Conservation (phyloP, 805 yeast species). For the Clavispora phyllophila region DNA sequence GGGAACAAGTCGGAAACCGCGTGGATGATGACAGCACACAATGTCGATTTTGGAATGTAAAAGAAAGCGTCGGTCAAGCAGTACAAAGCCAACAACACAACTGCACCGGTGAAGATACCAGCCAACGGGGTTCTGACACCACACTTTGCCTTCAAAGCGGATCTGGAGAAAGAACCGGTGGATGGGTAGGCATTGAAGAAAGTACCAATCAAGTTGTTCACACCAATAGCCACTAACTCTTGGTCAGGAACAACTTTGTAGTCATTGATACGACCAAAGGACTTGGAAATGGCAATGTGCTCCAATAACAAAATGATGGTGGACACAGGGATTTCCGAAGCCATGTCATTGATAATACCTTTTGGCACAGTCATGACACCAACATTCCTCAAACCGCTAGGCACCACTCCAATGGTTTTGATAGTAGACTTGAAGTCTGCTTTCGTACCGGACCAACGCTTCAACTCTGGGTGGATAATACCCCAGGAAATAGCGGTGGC, state of each 20-base stretch:
- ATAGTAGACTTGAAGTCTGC: conserved; percentile 42
- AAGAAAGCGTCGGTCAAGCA: conserved; percentile 78
- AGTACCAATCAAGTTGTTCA: conserved; percentile 83
- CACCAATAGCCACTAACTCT: conserved; percentile 91
- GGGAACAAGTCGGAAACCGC: conserved; percentile 86
- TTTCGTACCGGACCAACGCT: conserved; percentile 25
- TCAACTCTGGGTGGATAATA: conserved; percentile 47
- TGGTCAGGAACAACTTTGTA: conserved; percentile 90
- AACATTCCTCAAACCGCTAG: conserved; percentile 73
- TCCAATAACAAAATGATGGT: conserved; percentile 77
- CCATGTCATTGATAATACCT: conserved; percentile 56
- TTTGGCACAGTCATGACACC: conserved; percentile 66
- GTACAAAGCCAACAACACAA: conserved; percentile 82
- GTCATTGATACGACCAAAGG: conserved; percentile 89
- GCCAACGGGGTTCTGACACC: conserved; percentile 94
- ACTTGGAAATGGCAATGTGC: conserved; percentile 89
- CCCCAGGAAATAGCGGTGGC: conserved; percentile 83
- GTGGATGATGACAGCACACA: conserved; percentile 85
- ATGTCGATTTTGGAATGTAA: conserved; percentile 85
- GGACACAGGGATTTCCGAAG: conserved; percentile 80
- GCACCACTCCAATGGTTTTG: conserved; percentile 69
- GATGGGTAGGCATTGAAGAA: conserved; percentile 93
- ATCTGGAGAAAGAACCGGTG: conserved; percentile 92
- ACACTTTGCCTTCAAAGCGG: conserved; percentile 91
- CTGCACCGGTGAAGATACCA: conserved; percentile 84